phyloP scores from a whole-genome alignment of 1,284 basidiomycete genomes.

The Trichosporon sp. region DNA sequence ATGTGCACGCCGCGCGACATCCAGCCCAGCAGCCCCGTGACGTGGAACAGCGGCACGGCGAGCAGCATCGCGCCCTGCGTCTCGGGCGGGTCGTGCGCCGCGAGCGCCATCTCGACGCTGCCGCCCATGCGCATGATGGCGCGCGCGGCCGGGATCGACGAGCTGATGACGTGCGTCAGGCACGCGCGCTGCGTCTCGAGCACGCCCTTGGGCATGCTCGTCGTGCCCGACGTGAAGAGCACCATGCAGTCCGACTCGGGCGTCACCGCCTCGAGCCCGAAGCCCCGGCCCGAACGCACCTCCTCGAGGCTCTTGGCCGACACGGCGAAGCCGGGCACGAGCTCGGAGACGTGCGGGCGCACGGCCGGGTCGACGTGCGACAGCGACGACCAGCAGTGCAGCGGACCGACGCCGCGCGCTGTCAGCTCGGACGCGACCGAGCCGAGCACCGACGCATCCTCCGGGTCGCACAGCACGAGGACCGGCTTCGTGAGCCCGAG shows the following conservation, averaged over 20 bases:
- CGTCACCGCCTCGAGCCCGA: conserved; percentile 21
- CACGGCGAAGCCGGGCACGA: neutral
- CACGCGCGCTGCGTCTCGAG: conserved; percentile 41
- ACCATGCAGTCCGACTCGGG: conserved; percentile 44
- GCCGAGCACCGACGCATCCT: conserved; percentile 24
- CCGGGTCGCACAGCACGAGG: conserved; percentile 35
- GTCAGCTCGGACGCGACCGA: conserved; percentile 7
- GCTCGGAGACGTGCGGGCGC: neutral
- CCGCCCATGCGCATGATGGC: conserved; percentile 21
- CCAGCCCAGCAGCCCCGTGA: conserved; percentile 43
- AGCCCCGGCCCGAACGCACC: neutral
- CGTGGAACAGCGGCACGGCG: conserved; percentile 46
- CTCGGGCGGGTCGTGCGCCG: conserved; percentile 20
- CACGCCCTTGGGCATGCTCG: conserved; percentile 41
- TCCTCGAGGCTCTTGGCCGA: neutral
- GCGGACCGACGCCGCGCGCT: conserved; percentile 4
- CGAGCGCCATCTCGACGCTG: conserved; percentile 7
- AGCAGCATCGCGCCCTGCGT: conserved; percentile 32
- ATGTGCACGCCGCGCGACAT: conserved; percentile 36
- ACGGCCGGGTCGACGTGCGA: neutral
- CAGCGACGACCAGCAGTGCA: conserved; percentile 7
- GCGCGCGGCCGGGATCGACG: conserved; percentile 21
- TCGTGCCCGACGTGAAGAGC: conserved; percentile 42
- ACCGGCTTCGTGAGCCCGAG: conserved; percentile 27
- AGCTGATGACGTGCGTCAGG: conserved; percentile 34